Base-by-base conservation (phyloP, 2,329 filamentous ascomycete genomes). In the Dactylellina leptospora region DNA sequence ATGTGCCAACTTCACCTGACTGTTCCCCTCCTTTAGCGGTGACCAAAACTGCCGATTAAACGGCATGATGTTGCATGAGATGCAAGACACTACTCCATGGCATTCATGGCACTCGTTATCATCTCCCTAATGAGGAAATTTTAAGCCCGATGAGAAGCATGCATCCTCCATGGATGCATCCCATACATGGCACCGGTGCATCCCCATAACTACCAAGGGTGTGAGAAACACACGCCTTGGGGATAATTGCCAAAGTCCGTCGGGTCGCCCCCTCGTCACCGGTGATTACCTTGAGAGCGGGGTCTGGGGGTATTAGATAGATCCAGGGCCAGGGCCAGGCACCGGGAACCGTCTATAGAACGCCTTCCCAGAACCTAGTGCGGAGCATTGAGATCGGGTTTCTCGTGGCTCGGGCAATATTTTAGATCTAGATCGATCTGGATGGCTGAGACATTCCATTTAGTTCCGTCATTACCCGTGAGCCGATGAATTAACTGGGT, bases 371-470 rank as follows among this genome's bases (percentile, higher is more conserved):
- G 10, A 48, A 10, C 16, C 40, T 22, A 45, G 40, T 10, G n/a
- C 16, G 40, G 18, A 18, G 22, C 40, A 22, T 18, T 8, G 1
- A 44, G 9, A 8, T 20, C 18, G 51, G 9, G 18, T 20, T 25
- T 9, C 33, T 27, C 51, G 13, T 55, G 8, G 28, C 13, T 42
- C 33, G 33, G 51, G 33, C 51, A 18, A 51, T 30, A 30, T 5
- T 16, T 47, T 50, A 54, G n/a, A 50, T 55, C 60, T 50, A 50
- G 60, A 64, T 64, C 51, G 60, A 64, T 64, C 51, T 33, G 36
- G 28, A 50, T 48, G 50, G 60, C 60, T 64, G 60, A 64, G 23
- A 56, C 50, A 54, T 6, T 47, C 8, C 40, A 27, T 50, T 44
- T 4, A 20, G 40, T 55, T 47, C 50, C 50, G 28, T 53, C 48